phyloP scores from a whole-genome alignment of 129 eudicot genomes.

The Chrysanthemum lavandulifolium region DNA sequence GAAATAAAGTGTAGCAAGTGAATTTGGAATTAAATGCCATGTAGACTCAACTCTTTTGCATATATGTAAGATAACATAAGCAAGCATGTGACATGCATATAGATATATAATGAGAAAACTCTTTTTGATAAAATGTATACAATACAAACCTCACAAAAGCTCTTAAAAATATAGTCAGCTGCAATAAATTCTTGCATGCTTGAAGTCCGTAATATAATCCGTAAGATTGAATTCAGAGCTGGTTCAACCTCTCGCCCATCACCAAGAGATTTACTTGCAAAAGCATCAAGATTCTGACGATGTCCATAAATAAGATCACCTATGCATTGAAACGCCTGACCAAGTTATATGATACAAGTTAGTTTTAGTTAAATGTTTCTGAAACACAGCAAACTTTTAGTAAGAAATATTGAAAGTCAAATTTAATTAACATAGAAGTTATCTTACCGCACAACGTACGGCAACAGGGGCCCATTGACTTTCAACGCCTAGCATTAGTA shows the following conservation, averaged over 20 bases:
- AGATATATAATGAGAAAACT: neutral
- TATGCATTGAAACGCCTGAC: slow-evolving; percentile 82
- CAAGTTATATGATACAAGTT: slow-evolving; percentile 20
- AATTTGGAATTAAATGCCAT: neutral
- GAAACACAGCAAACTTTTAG: neutral
- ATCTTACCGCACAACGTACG: slow-evolving; percentile 84
- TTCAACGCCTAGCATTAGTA: slow-evolving; percentile 89
- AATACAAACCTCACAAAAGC: slow-evolving; percentile 77
- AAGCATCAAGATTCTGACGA: slow-evolving; percentile 64
- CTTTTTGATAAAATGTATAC: neutral
- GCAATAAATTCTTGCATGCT: slow-evolving; percentile 86
- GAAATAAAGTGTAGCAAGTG: neutral
- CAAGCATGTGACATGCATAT: no score
- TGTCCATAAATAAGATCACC: slow-evolving; percentile 78
- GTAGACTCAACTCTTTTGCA: neutral
- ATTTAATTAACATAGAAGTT: slow-evolving; percentile 19
- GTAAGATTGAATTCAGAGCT: slow-evolving; percentile 74
- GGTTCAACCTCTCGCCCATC: slow-evolving; percentile 76
- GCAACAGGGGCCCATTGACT: slow-evolving; percentile 98
- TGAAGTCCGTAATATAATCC: slow-evolving; percentile 81
- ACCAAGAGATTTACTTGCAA: slow-evolving; percentile 87
- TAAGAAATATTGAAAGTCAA: neutral
- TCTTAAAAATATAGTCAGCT: slow-evolving; percentile 80
- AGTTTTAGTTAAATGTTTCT: slow-evolving; percentile 12
- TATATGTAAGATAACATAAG: no score